Base-by-base conservation (phyloP, 106 monocot genomes). In the Dioscorea alata region DNA sequence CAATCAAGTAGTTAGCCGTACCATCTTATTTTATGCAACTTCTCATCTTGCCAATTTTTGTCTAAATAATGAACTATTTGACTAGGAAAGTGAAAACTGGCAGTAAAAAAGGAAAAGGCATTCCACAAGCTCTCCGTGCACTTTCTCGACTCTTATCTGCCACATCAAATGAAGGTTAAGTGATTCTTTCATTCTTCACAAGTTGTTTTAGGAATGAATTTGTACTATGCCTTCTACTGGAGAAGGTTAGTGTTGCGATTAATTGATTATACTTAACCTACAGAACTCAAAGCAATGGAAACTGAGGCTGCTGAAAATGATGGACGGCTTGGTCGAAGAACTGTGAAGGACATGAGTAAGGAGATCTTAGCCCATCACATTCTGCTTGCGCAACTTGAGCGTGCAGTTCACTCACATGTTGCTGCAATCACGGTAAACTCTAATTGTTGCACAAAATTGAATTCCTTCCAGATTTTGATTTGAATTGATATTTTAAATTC, bases 71-170 rank as follows among this genome's bases (percentile, higher is more conserved):
- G 42, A 6, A 42, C 56, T 57, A 48, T 67, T 15, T 49, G 8
- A 66, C 16, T 69, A 95, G 91, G 75, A 85, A 86, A 85, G 88
- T 91, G 4, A 87, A 79, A 74, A 73, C 75, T 66, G 57, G 61
- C 42, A 65, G 59, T 28, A 80, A 78, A 28, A 94, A 78, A 69
- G 83, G 90, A 34, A 86, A 76, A 60, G 94, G 94, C 48, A 88
- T 95, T 68, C 90, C 91, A 17, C 83, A 73, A 50, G 77, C 88
- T 23, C 81, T 95, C 23, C 91, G 85, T 66, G 91, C 91, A 81
- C 88, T 84, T 82, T 74, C 77, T 28, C 80, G 94, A 19, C 71
- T 95, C 74, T 66, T 88, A 78, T 86, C 79, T 59, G 78, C 86
- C 14, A 81, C 68, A 35, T 82, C 94, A 73, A 33, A 54, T 54